These are phyloP conservation scores for Arthrobotrys sinensis DNA, from an alignment of 2,329 filamentous ascomycete genomes.

Conservation along the genomic window DNA sequence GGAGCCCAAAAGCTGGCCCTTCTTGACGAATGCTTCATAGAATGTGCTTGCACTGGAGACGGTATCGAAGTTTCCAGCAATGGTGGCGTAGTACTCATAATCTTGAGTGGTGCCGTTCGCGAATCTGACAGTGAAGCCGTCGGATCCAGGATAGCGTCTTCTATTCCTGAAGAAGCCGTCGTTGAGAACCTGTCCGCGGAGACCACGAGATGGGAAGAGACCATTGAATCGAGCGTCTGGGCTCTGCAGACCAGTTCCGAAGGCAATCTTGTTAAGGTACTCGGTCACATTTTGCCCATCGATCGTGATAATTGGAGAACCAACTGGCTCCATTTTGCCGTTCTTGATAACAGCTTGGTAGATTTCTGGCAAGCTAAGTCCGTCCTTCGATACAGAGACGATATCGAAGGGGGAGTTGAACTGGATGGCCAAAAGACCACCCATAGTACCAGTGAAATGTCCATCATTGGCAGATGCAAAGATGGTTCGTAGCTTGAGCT, in stretches of 20 bases:
- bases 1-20: slow-evolving; percentile 41
- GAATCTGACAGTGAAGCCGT: slow-evolving; percentile 46
- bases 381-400: slow-evolving; percentile 55
- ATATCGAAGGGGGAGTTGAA: slow-evolving; percentile 55
- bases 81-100: slow-evolving; percentile 41
- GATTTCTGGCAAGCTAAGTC: slow-evolving; percentile 45
- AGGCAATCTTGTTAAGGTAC: slow-evolving; percentile 55
- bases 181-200: slow-evolving; percentile 39
- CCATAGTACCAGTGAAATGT: slow-evolving; percentile 54
- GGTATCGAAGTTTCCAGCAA: slow-evolving; percentile 54
- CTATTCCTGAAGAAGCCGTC: slow-evolving; percentile 54
- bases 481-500: slow-evolving; percentile 40
- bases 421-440: slow-evolving; percentile 56
- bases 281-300: slow-evolving; percentile 50
- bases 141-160: slow-evolving; percentile 48
- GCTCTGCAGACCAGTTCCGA: slow-evolving; percentile 51
- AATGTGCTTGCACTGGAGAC: slow-evolving; percentile 44
- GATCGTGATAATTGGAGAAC: slow-evolving; percentile 47
- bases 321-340: slow-evolving; percentile 47
- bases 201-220: slow-evolving; percentile 48
- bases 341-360: slow-evolving; percentile 41
- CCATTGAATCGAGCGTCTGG: slow-evolving; percentile 56
- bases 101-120: slow-evolving; percentile 44
- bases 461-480: slow-evolving; percentile 57
- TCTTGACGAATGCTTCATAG: slow-evolving; percentile 55